These are phyloP conservation scores for Paspalum notatum DNA, from an alignment of 176 grass and related monocot species.

Conservation along the genomic window DNA sequence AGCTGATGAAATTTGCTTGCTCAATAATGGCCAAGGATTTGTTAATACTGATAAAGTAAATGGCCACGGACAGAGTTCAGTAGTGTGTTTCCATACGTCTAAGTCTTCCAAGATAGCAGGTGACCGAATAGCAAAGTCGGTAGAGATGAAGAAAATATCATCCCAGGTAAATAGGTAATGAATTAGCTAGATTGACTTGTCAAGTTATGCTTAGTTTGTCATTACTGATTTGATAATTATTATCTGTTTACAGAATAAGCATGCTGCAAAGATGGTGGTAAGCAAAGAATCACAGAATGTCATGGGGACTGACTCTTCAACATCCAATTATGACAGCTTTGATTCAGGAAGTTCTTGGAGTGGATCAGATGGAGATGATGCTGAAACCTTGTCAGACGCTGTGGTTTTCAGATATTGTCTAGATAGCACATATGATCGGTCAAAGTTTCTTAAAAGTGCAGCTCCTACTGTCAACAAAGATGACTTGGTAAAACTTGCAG, in stretches of 20 bases:
- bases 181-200: conserved; percentile 15
- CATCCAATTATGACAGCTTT: conserved; percentile 75
- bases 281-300: conserved; percentile 48
- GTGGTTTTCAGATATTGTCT: conserved; percentile 90
- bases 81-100: conserved; percentile 32
- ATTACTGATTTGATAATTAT: conserved; percentile 7
- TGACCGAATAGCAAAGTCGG: conserved; percentile 24
- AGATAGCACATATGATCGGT: conserved; percentile 64
- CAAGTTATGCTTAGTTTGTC: conserved; percentile 29
- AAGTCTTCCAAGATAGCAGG: conserved; percentile 52
- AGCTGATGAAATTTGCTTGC: conserved; percentile 48
- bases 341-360: conserved; percentile 60
- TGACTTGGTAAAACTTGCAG: conserved; percentile 69
- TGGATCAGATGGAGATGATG: conserved; percentile 53
- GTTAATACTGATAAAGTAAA: conserved; percentile 48
- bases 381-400: conserved; percentile 55
- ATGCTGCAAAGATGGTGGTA: conserved; percentile 40
- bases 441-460: conserved; percentile 65
- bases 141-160: conserved; percentile 39
- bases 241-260: conserved; percentile 41
- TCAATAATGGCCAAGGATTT: conserved; percentile 40
- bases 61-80: conserved; percentile 47
- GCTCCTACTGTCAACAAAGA: conserved; percentile 61
- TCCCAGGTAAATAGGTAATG: conserved; percentile 59
- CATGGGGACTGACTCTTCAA: conserved; percentile 59